These are phyloP conservation scores for Rhododendron simsii DNA, from an alignment of 148 eudicot species.

Conservation along the genomic window DNA sequence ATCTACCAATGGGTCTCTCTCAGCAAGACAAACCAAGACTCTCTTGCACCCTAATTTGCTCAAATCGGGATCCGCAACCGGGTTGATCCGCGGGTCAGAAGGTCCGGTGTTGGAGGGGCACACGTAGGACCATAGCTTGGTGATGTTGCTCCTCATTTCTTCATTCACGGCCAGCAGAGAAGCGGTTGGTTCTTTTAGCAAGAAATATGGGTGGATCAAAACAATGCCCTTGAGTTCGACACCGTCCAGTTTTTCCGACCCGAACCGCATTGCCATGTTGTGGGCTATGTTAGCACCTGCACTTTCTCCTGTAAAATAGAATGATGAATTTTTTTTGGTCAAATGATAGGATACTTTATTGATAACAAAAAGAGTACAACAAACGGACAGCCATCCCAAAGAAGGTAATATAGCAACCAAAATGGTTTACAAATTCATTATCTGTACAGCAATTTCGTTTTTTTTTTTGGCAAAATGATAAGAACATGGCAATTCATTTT, in stretches of 20 bases:
- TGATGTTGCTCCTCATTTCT: not conserved
- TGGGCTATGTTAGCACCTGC: constrained; percentile 51
- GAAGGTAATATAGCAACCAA: too few species aligned
- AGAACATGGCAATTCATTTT: too few species aligned
- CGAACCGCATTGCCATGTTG: constrained; percentile 31
- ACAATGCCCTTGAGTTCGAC: constrained; percentile 20
- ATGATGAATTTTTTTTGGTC: not conserved
- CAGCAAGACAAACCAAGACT: constrained; percentile 36
- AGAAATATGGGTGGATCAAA: constrained; percentile 41
- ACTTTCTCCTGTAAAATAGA: constrained; percentile 44
- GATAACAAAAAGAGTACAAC: too few species aligned
- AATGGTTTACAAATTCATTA: not conserved
- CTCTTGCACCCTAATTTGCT: constrained; percentile 18
- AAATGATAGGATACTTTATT: too few species aligned
- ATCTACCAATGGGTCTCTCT: constrained; percentile 14
- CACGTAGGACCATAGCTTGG: constrained; percentile 18
- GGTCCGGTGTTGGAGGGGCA: constrained; percentile 15
- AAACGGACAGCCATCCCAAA: too few species aligned
- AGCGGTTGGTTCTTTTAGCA: not conserved
- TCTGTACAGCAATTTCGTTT: too few species aligned
- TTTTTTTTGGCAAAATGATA: too few species aligned
- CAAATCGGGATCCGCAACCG: constrained; percentile 27
- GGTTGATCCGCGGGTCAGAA: constrained; percentile 33
- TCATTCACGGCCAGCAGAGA: not conserved
- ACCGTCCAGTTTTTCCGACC: not conserved